phyloP scores from a whole-genome alignment of 257 asterid species.

The Sherardia arvensis region DNA sequence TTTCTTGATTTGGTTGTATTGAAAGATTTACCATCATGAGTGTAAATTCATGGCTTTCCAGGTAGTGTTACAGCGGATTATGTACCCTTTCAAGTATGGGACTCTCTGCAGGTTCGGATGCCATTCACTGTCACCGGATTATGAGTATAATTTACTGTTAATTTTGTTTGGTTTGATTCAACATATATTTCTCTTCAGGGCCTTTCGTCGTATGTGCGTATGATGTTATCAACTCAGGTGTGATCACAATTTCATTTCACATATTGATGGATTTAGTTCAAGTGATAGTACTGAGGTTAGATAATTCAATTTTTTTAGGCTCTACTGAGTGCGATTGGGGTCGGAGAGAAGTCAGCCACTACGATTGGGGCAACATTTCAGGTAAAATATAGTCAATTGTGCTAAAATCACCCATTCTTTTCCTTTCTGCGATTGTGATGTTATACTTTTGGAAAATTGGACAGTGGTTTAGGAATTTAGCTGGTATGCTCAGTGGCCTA shows the following conservation, averaged over 20 bases:
- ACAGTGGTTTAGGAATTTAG: constrained; percentile 96
- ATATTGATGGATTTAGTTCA: constrained; percentile 1
- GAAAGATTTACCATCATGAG: background rate
- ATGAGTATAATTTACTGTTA: background rate
- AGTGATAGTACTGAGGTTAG: background rate
- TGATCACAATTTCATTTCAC: constrained; percentile 4
- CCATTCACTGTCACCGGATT: background rate
- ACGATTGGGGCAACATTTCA: constrained; percentile 94
- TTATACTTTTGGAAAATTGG: constrained; percentile 12
- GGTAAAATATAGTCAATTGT: constrained; percentile 24
- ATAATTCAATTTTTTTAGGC: constrained; percentile 41
- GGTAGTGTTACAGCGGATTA: constrained; percentile 89
- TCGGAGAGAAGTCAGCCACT: constrained; percentile 95
- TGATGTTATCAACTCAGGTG: constrained; percentile 94
- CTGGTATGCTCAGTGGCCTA: constrained; percentile 95
- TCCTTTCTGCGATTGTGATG: constrained; percentile 1
- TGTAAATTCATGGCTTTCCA: constrained; percentile 73
- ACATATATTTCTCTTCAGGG: constrained; percentile 47
- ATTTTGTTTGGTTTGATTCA: background rate
- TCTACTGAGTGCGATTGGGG: constrained; percentile 93
- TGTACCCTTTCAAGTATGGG: constrained; percentile 85
- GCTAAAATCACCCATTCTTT: constrained; percentile 1
- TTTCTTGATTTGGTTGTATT: background rate
- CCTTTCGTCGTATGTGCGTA: constrained; percentile 89
- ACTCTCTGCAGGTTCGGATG: constrained; percentile 70